Conservation (phyloP, 2,329 filamentous ascomycete genomes). For the Colletotrichum spaethianum region DNA sequence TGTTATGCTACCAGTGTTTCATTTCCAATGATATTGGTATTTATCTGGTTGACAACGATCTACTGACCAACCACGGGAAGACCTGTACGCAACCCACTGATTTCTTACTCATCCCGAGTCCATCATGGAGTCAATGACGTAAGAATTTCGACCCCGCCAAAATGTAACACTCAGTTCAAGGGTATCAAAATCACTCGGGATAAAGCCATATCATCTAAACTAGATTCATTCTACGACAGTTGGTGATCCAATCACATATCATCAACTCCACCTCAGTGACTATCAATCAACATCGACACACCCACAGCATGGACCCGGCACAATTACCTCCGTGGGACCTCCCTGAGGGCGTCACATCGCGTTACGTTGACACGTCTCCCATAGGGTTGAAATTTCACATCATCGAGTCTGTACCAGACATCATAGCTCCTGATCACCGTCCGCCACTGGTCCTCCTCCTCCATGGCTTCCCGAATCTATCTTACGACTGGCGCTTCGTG, state of each 20-base stretch:
- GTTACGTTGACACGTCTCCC: slow-evolving; percentile 64
- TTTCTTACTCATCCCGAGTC: background rate
- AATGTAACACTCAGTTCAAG: background rate
- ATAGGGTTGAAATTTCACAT: slow-evolving; percentile 74
- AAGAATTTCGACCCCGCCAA: background rate
- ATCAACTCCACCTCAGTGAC: too few relatives aligned
- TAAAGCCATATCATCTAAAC: background rate
- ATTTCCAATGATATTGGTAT: too few relatives aligned
- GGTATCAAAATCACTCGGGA: background rate
- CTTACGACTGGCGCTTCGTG: slow-evolving; percentile 78
- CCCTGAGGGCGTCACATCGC: slow-evolving; percentile 67
- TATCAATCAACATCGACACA: background rate
- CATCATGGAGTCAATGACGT: slow-evolving; percentile 3
- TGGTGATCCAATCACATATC: too few relatives aligned
- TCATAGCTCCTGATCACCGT: slow-evolving; percentile 45
- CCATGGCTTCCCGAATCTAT: slow-evolving; percentile 78
- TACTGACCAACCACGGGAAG: slow-evolving; percentile 32
- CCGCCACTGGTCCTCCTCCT: slow-evolving; percentile 71
- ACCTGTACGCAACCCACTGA: background rate
- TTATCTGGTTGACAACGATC: background rate
- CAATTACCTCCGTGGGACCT: slow-evolving; percentile 50
- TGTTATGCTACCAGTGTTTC: too few relatives aligned
- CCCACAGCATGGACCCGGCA: slow-evolving; percentile 2
- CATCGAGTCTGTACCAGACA: slow-evolving; percentile 63
- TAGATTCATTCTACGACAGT: background rate